phyloP scores from a whole-genome alignment of 2,329 filamentous ascomycete species.

The Cladosporium velox region DNA sequence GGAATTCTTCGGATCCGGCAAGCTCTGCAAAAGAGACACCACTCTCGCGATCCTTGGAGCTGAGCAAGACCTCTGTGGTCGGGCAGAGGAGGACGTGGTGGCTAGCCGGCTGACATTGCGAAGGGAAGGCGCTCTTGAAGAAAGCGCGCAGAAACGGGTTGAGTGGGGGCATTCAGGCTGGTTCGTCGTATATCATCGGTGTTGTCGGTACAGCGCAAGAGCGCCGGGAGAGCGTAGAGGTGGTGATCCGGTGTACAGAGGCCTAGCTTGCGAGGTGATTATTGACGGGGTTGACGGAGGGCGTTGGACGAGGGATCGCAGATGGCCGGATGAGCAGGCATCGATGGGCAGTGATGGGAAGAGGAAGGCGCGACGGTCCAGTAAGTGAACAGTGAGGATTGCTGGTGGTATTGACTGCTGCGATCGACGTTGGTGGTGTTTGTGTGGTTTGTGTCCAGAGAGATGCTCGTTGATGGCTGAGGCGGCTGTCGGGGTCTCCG shows the following conservation, averaged over 20 bases:
- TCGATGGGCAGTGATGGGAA: background rate
- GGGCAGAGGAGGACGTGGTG: conserved; percentile 94
- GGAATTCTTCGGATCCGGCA: conserved; percentile 87
- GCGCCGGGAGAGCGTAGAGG: background rate
- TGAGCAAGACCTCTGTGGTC: conserved; percentile 86
- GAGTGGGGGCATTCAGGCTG: conserved; percentile 61
- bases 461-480: background rate
- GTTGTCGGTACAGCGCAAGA: background rate
- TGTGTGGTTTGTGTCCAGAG: background rate
- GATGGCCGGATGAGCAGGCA: background rate
- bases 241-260: background rate
- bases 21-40: conserved; percentile 76
- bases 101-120: conserved; percentile 87
- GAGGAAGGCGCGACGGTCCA: background rate
- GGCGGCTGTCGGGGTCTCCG: background rate
- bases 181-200: conserved; percentile 25
- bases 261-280: background rate
- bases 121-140: conserved; percentile 90
- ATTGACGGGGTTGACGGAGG: background rate
- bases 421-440: background rate
- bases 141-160: conserved; percentile 98
- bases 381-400: background rate
- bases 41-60: conserved; percentile 83
- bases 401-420: background rate
- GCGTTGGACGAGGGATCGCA: background rate